Evolutionary conservation across 2,329 filamentous ascomycete genomes (phyloP).

Genomic region (Fusarium tjaetaba): DNA sequence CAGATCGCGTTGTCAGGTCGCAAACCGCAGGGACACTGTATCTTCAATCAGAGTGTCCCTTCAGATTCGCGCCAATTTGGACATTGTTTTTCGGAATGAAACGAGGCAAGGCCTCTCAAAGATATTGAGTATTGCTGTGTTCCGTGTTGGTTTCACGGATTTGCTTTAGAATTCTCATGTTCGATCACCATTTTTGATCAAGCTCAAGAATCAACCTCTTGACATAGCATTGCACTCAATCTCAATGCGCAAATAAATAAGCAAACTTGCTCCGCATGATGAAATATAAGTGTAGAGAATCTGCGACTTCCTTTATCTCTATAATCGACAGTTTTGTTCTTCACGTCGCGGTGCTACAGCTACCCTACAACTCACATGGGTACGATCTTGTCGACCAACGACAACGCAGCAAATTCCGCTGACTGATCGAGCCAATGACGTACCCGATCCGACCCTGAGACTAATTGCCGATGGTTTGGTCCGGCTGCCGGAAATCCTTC

Average conservation of each 20-base stretch:
- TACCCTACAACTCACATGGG: neutral
- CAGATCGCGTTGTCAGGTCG: neutral
- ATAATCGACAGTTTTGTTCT: neutral
- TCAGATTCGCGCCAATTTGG: rapidly evolving
- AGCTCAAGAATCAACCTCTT: too few species aligned
- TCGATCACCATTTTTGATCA: too few species aligned
- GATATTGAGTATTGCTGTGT: too few species aligned
- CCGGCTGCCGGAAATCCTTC: neutral
- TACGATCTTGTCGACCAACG: neutral
- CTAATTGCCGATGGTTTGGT: neutral
- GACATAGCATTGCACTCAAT: too few species aligned
- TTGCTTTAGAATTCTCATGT: too few species aligned
- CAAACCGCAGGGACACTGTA: rapidly evolving
- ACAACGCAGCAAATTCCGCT: neutral
- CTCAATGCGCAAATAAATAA: too few species aligned
- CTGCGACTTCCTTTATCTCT: too few species aligned
- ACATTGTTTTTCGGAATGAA: too few species aligned
- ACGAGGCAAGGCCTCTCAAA: too few species aligned
- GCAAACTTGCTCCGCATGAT: too few species aligned
- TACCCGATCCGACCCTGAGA: neutral
- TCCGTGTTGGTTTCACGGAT: too few species aligned
- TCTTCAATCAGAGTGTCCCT: rapidly evolving
- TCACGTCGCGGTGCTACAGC: neutral
- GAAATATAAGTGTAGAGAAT: rapidly evolving
- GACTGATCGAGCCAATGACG: neutral